Base-by-base conservation (phyloP, 2,329 filamentous ascomycete genomes). In the Exophiala sideris region DNA sequence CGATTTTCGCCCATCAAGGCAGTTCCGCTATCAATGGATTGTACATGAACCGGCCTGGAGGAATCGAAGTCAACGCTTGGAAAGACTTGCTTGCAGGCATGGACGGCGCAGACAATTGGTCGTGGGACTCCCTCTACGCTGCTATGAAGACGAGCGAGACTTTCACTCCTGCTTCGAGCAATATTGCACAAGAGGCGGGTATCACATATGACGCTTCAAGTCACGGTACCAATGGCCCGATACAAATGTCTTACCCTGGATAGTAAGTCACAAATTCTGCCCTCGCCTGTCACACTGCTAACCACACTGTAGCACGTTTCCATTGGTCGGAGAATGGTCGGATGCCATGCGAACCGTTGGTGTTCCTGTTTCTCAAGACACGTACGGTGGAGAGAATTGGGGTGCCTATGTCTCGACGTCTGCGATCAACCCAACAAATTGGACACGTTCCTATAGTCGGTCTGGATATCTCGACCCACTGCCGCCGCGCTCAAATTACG, bases 211-310 rank as follows among this genome's bases (percentile, higher is more conserved):
- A 78, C 42, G 50, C 61, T 12, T 61, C 61, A 3, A 66, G 70
- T 5, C 70, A 80, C 40, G 79, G 78, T 63, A 68, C 21, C 7
- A 61, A 62, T 3, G 79, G 79, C 0, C 78, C 78, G 1, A 70
- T 81, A 29, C 73, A 79, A 7, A 66, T 76, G 32, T 76, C 74
- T 3, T 79, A 76, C 56, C 67, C 73, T 8, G 60, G 63, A 41
- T 73, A 65, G 54, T 65, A 70, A 24, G 56, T 50, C 32, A 24
- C 12, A 44, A n/a, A n/a, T 7, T 20, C 47, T 54, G 14, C 40
- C 44, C 47, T 41, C 8, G 24, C n/a, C 29, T 45, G 16, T 7
- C 2, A 20, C 12, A 10, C 48, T 9, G 34, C 56, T 64, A 46
- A 65, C 52, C 1, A 12, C 49, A 39, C 12, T 34, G 12, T 50